phyloP scores from a whole-genome alignment of 331 rosid species.

The Cydonia oblonga region DNA sequence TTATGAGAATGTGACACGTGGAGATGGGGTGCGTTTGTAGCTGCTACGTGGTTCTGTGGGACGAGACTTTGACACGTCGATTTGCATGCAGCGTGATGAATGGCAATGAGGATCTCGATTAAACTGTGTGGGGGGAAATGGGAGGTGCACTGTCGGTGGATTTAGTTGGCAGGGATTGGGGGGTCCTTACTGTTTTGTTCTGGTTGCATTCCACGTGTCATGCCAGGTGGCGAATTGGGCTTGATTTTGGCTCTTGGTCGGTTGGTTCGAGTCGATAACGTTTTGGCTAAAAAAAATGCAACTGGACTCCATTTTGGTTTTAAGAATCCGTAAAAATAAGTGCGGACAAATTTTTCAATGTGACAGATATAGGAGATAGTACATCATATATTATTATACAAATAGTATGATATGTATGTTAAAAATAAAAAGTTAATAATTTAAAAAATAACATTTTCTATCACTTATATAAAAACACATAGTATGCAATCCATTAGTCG shows the following conservation, averaged over 20 bases:
- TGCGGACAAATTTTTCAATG: too few species aligned
- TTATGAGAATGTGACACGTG: conserved; percentile 22
- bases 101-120: not conserved
- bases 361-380: too few species aligned
- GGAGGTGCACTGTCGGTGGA: not conserved
- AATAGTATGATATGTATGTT: too few species aligned
- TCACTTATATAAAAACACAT: too few species aligned
- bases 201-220: conserved; percentile 10
- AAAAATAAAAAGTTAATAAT: too few species aligned
- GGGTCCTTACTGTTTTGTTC: not conserved
- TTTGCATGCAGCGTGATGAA: not conserved
- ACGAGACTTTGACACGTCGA: not conserved
- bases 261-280: not conserved
- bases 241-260: not conserved
- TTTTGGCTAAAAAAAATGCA: not conserved
- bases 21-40: not conserved
- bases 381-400: too few species aligned
- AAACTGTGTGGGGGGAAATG: too few species aligned
- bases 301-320: not conserved
- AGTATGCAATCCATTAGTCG: too few species aligned
- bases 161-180: not conserved
- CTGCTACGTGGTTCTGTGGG: conserved; percentile 15
- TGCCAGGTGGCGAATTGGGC: conserved; percentile 5
- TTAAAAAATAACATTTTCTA: too few species aligned
- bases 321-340: not conserved